phyloP scores from a whole-genome alignment of 306 rosid genomes.

The Psophocarpus tetragonolobus region DNA sequence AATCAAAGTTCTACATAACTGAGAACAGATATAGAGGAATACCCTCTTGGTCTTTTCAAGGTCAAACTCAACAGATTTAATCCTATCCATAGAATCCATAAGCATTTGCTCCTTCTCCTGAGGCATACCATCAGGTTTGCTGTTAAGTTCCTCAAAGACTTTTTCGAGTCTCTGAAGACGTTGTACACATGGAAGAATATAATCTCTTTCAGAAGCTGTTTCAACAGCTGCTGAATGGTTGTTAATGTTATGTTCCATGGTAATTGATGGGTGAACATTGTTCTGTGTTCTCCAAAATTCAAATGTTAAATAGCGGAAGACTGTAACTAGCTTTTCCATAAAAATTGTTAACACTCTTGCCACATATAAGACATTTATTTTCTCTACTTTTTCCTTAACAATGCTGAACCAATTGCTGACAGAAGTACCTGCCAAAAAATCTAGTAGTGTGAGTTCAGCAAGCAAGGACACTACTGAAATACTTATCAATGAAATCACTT shows the following conservation, averaged over 20 bases:
- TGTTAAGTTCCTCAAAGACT: constrained; percentile 58
- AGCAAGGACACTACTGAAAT: constrained; percentile 6
- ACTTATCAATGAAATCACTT: neutral
- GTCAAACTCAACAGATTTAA: constrained; percentile 84
- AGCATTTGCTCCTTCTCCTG: constrained; percentile 82
- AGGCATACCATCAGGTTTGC: constrained; percentile 81
- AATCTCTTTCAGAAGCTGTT: constrained; percentile 56
- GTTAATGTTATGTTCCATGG: constrained; percentile 39
- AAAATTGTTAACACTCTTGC: constrained; percentile 55
- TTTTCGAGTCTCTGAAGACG: constrained; percentile 85
- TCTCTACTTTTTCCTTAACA: constrained; percentile 57
- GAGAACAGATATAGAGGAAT: constrained; percentile 37
- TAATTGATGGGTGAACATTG: constrained; percentile 61
- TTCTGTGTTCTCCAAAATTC: constrained; percentile 69
- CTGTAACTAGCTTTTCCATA: constrained; percentile 52
- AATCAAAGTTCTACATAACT: constrained; percentile 18
- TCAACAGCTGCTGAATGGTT: constrained; percentile 52
- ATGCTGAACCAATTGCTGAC: constrained; percentile 44
- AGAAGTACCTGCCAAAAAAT: constrained; percentile 50
- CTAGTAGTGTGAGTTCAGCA: constrained; percentile 22
- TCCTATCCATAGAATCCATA: constrained; percentile 83
- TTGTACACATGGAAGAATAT: constrained; percentile 61
- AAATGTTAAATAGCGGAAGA: constrained; percentile 49
- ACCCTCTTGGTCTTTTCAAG: constrained; percentile 93
- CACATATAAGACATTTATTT: constrained; percentile 40